Base-by-base conservation (phyloP, 306 rosid species). In the Betula pendula region DNA sequence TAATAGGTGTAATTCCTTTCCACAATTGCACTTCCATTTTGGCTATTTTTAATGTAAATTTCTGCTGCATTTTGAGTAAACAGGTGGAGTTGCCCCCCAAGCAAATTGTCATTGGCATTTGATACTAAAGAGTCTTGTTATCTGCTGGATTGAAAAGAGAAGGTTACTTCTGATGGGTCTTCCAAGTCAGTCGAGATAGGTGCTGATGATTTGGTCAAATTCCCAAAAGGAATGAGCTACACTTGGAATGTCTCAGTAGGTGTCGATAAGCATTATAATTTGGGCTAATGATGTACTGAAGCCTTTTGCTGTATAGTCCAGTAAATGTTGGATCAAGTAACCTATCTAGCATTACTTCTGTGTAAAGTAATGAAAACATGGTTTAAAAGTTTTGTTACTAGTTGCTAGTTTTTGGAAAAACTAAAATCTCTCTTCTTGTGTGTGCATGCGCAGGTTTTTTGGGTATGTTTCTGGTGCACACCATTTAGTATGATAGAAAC, bases 1-100 rank as follows among this genome's bases (percentile, higher is more conserved):
- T 31, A 7, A 31, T 75, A 17, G 62, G 4, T 20, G 25, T 38
- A 33, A 2, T 31, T 70, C 40, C 15, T 49, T 35, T 33, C 47
- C 70, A 67, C 60, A 25, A 62, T 70, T 25, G 71, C 50, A 42
- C 52, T 2, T 17, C 70, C 2, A 70, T 24, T 63, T 31, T 75
- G 75, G 31, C 42, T 27, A 75, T 31, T 52, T 45, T 79, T 68
- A 55, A 56, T 78, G 82, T n/a, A 8, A 48, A 70, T n/a, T 35
- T 65, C 15, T 65, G 25, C 47, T 35, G 48, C 70, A 65, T 38
- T 8, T 65, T 27, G 35, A 25, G 6, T 51, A 42, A 6, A 51
- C 84, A 94, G 98, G 81, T 95, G 98, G 98, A 84, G 97, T 40
- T 95, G 97, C 66, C 87, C 92, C 53, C 96, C 98, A 12, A 95